Conservation (phyloP, 805 yeast genomes). For the Metschnikowia lochheadii region DNA sequence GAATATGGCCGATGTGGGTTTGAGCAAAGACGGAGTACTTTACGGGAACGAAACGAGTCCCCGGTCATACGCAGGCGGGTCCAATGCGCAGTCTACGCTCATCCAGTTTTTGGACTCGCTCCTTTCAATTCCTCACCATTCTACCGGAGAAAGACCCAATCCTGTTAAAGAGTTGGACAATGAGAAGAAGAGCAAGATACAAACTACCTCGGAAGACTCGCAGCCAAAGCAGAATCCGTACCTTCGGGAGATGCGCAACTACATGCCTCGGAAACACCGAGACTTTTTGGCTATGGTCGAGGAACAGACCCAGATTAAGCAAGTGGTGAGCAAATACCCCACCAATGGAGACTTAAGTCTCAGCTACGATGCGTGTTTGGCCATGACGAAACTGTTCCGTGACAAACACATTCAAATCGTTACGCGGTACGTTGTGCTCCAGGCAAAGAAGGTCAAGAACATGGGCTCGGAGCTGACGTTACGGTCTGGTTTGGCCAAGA, state of each 20-base stretch:
- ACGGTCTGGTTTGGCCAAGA: conserved; percentile 62
- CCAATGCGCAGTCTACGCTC: conserved; percentile 88
- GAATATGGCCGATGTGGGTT: conserved; percentile 83
- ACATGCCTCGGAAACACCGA: conserved; percentile 88
- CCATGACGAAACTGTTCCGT: conserved; percentile 82
- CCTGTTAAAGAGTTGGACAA: conserved; percentile 2
- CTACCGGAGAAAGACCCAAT: conserved; percentile 59
- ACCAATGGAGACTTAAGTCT: conserved; percentile 54
- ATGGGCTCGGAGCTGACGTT: conserved; percentile 57
- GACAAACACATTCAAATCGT: conserved; percentile 93
- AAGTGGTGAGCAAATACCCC: conserved; percentile 50
- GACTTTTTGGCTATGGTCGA: conserved; percentile 64
- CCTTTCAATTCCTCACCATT: conserved; percentile 69
- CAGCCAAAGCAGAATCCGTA: conserved; percentile 41
- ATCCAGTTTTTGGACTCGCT: conserved; percentile 82
- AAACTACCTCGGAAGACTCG: not conserved
- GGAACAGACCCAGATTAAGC: conserved; percentile 55
- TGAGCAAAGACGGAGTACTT: conserved; percentile 62
- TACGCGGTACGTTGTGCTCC: conserved; percentile 78
- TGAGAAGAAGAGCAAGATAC: not conserved
- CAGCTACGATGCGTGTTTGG: conserved; percentile 84
- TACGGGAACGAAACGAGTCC: conserved; percentile 65
- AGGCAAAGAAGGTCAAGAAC: conserved; percentile 55
- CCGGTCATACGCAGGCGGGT: conserved; percentile 74
- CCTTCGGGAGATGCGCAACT: conserved; percentile 77